Conservation (phyloP, 305 asterid genomes). For the Solanum chacoense region DNA sequence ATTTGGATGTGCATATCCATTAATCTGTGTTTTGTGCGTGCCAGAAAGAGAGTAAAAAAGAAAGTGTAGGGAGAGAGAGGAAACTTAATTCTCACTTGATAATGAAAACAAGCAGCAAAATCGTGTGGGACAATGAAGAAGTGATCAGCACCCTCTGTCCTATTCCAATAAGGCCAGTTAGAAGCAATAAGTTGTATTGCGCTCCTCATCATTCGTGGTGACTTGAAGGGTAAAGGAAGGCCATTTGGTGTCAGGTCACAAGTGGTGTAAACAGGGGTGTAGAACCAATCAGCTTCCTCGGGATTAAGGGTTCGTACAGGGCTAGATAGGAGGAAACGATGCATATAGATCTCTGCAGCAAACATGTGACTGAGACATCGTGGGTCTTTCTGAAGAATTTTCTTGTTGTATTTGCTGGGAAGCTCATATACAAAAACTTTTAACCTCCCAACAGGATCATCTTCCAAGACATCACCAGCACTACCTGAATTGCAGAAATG, state of each 20-base stretch:
- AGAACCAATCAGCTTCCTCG: conserved; percentile 81
- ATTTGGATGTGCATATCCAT: background rate
- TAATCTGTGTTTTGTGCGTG: background rate
- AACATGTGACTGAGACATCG: conserved; percentile 82
- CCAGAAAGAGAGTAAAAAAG: background rate
- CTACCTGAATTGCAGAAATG: conserved; percentile 12
- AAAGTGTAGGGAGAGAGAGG: background rate
- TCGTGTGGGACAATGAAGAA: conserved; percentile 77
- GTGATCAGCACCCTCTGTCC: conserved; percentile 77
- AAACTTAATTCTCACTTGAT: conserved; percentile 33
- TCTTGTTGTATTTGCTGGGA: conserved; percentile 79
- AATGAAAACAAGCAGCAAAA: conserved; percentile 86
- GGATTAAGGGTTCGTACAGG: conserved; percentile 73
- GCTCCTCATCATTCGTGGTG: conserved; percentile 75
- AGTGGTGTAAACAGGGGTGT: conserved; percentile 64
- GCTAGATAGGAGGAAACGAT: conserved; percentile 64
- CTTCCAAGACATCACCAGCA: conserved; percentile 92
- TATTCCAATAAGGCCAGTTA: conserved; percentile 80
- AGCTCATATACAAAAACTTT: conserved; percentile 78
- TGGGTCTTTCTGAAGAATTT: conserved; percentile 67
- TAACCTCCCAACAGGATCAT: conserved; percentile 63
- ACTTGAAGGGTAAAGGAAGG: conserved; percentile 63
- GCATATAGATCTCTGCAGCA: conserved; percentile 88
- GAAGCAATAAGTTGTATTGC: conserved; percentile 67
- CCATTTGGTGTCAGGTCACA: conserved; percentile 79